These are phyloP conservation scores for Trametes sanguinea DNA, from an alignment of 768 basidiomycete genomes.

Conservation along the genomic window DNA sequence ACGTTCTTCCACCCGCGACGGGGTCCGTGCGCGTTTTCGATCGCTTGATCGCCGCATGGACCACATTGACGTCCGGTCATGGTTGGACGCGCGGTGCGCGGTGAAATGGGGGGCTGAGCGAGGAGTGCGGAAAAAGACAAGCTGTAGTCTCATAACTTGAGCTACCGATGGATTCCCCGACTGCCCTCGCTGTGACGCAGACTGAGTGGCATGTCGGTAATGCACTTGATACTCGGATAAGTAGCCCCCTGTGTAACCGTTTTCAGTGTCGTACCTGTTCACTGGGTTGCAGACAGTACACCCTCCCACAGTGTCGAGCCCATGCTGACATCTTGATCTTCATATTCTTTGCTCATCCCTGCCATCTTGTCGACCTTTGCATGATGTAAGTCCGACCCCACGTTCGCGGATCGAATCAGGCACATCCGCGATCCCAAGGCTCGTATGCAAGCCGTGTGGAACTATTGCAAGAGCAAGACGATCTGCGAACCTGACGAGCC, in stretches of 20 bases:
- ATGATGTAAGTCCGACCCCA: conserved; percentile 72
- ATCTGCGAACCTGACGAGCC: conserved; percentile 86
- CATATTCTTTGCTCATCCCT: conserved; percentile 42
- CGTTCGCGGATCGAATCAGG: conserved; percentile 84
- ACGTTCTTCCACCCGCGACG: conserved; percentile 80
- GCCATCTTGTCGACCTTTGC: conserved; percentile 16
- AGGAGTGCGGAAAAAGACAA: conserved; percentile 74
- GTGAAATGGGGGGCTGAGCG: conserved; percentile 99
- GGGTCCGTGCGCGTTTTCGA: conserved; percentile 84
- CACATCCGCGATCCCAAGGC: conserved; percentile 84
- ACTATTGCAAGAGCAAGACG: conserved; percentile 85
- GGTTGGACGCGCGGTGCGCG: conserved; percentile 88
- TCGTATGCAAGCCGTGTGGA: conserved; percentile 86
- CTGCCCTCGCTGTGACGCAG: conserved; percentile 76
- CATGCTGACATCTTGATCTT: conserved; percentile 66
- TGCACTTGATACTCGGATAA: conserved; percentile 62
- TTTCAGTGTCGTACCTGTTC: conserved; percentile 31
- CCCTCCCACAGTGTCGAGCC: conserved; percentile 36
- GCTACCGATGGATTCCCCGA: conserved; percentile 44
- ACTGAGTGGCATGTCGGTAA: conserved; percentile 53
- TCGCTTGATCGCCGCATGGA: conserved; percentile 91
- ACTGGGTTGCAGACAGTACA: conserved; percentile 26
- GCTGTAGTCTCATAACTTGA: conserved; percentile 17
- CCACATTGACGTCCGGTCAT: conserved; percentile 65
- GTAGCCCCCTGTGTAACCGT: conserved; percentile 61